A percentile compares a stretch with the other conserved stretches of the same genome.
Evolutionary conservation across 352 stramenopile species (phyloP).

Genomic region (Blastocystis sp.): DNA sequence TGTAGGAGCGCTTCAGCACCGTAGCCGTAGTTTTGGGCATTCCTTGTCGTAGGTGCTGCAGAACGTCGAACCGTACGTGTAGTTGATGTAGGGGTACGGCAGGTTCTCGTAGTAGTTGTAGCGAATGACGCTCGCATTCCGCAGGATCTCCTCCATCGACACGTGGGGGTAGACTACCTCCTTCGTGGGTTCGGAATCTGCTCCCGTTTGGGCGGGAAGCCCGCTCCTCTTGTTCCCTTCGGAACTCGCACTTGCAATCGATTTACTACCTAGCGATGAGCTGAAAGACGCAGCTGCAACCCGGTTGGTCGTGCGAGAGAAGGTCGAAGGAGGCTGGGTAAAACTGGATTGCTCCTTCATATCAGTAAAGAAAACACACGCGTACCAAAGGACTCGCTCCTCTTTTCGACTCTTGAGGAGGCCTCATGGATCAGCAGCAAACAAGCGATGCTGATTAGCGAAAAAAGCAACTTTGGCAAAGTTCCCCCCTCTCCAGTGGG

Average conservation of each 20-base stretch:
- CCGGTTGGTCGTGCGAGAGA: no score
- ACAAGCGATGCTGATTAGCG: no score
- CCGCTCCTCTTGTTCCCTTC: background rate
- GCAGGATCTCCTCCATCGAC: conserved; percentile 24
- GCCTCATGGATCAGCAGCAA: no score
- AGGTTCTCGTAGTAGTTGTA: conserved; percentile 1
- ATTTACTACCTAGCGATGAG: background rate
- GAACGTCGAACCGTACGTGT: background rate
- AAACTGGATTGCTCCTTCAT: no score
- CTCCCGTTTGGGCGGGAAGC: background rate
- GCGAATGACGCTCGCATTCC: conserved; percentile 41
- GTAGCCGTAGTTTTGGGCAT: background rate
- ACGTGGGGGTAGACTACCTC: conserved; percentile 29
- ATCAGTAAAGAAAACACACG: no score
- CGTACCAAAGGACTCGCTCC: no score
- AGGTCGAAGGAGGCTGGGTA: no score
- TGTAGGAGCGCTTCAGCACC: conserved; percentile 31
- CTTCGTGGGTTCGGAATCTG: background rate
- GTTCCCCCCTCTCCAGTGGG: no score
- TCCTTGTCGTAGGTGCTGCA: background rate
- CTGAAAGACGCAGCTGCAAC: no score
- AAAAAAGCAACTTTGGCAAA: no score
- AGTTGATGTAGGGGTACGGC: conserved; percentile 11
- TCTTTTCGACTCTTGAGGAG: no score
- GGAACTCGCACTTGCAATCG: background rate